phyloP scores from a whole-genome alignment of 371 early-diverging fungal genomes.

The Basidiobolus meristosporus region DNA sequence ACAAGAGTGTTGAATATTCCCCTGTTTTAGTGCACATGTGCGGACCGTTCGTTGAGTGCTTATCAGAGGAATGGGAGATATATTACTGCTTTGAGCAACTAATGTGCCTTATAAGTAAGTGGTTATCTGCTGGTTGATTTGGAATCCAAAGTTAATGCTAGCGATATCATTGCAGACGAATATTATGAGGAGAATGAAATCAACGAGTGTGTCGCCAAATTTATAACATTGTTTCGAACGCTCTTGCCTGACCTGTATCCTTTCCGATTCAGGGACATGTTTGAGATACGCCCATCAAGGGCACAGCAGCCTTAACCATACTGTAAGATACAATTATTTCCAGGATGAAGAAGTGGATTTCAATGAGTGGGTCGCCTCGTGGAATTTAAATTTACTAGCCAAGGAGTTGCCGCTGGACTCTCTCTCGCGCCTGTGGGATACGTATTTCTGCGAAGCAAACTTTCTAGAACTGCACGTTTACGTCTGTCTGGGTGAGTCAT shows the following conservation, averaged over 20 bases:
- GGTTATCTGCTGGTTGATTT: too few species aligned
- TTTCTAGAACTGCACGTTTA: slow-evolving; percentile 59
- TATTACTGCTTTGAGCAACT: slow-evolving; percentile 63
- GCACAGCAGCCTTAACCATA: not conserved
- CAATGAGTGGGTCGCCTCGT: slow-evolving; percentile 79
- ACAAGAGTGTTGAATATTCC: slow-evolving; percentile 56
- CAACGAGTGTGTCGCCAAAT: slow-evolving; percentile 50
- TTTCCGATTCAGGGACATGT: too few species aligned
- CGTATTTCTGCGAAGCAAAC: slow-evolving; percentile 52
- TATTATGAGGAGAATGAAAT: slow-evolving; percentile 26
- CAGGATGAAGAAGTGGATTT: slow-evolving; percentile 89
- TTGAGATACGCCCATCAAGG: too few species aligned
- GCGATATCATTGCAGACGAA: too few species aligned
- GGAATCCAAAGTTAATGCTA: too few species aligned
- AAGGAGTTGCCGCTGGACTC: slow-evolving; percentile 64
- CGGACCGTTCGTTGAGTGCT: slow-evolving; percentile 63
- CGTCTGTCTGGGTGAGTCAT: slow-evolving; percentile 38
- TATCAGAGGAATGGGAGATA: slow-evolving; percentile 58
- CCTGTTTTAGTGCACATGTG: slow-evolving; percentile 59
- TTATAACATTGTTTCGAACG: slow-evolving; percentile 56
- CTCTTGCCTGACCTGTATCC: slow-evolving; percentile 48
- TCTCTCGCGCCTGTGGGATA: slow-evolving; percentile 68
- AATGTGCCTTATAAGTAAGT: slow-evolving; percentile 41
- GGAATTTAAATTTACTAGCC: slow-evolving; percentile 59
- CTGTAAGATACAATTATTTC: slow-evolving; percentile 41